phyloP scores from a whole-genome alignment of 2,329 filamentous ascomycete genomes.

The Ceratocystis albifundus region DNA sequence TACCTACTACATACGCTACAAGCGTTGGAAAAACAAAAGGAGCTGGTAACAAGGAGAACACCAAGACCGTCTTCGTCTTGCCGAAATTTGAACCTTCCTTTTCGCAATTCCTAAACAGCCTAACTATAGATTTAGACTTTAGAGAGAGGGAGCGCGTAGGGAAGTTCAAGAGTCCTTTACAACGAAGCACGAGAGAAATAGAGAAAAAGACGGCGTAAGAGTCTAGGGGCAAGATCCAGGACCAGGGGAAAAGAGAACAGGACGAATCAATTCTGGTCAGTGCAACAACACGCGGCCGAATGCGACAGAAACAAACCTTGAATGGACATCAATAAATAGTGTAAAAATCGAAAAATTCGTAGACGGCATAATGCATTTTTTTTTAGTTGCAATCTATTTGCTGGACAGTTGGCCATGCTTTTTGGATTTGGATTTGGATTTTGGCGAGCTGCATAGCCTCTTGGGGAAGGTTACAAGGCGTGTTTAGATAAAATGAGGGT shows the following conservation, averaged over 20 bases:
- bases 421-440: no score
- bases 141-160: no score
- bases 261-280: slow-evolving; percentile 1
- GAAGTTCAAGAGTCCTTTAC: no score
- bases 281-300: slow-evolving; percentile 8
- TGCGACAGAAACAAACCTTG: slow-evolving; percentile 14
- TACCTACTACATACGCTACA: not conserved
- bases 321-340: not conserved
- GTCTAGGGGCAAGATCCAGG: not conserved
- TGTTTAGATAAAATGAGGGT: not conserved
- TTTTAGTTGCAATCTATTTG: not conserved
- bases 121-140: no score
- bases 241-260: not conserved
- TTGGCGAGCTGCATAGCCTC: no score
- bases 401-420: not conserved
- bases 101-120: no score
- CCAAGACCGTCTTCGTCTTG: no score
- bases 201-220: no score
- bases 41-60: no score
- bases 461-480: not conserved
- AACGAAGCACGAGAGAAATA: no score
- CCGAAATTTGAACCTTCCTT: no score
- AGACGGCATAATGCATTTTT: not conserved
- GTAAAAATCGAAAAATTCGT: not conserved
- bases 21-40: no score